Evolutionary conservation across 2,329 filamentous ascomycete genomes (phyloP).

Genomic region (Xylaria sp.): DNA sequence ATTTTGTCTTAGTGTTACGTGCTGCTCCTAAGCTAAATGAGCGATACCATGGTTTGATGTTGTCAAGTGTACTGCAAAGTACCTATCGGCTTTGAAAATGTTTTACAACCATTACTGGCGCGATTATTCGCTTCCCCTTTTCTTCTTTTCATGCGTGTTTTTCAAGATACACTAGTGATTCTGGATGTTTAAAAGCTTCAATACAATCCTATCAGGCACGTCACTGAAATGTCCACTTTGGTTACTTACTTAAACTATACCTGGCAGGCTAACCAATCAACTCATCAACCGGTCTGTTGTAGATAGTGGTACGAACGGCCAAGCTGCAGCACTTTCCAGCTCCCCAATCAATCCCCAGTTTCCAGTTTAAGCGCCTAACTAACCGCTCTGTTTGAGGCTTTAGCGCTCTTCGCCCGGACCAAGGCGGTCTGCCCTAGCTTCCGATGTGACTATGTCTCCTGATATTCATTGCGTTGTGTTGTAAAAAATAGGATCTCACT

Average conservation of each 20-base stretch:
- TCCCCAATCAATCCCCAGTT: constrained; percentile 8
- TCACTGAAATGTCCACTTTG: background rate
- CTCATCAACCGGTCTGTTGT: background rate
- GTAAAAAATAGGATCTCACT: background rate
- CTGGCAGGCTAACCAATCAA: background rate
- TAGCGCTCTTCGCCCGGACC: background rate
- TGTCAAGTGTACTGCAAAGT: too few species aligned
- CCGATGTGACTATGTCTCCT: background rate
- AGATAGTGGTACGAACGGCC: background rate
- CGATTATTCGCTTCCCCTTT: too few species aligned
- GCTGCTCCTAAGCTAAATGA: background rate
- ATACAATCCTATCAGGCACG: background rate
- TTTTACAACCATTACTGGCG: too few species aligned
- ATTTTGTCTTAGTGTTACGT: background rate
- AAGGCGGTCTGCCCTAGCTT: background rate
- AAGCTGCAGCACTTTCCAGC: background rate
- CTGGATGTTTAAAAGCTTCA: background rate
- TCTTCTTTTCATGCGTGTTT: background rate
- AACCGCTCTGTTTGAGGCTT: background rate
- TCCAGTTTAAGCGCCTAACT: constrained; percentile 6
- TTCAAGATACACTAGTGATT: background rate
- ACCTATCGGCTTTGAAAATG: too few species aligned
- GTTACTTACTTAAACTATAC: too few species aligned
- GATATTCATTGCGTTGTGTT: background rate
- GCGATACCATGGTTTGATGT: too few species aligned